Conservation (phyloP, 495 filamentous ascomycete genomes). For the Neurospora tetraspora region DNA sequence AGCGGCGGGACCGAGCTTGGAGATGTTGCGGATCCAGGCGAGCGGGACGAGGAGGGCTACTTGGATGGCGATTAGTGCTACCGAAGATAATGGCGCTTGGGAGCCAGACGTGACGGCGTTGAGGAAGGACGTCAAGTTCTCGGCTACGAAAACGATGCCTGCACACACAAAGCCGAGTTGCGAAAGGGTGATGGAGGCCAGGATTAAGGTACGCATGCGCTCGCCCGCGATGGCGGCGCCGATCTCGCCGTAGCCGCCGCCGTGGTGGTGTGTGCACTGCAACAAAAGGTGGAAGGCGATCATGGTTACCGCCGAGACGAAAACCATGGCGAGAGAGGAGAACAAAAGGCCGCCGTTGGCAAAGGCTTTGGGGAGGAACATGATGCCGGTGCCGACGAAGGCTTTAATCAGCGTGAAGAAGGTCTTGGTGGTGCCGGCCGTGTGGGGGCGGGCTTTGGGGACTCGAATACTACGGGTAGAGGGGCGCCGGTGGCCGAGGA, state of each 20-base stretch:
- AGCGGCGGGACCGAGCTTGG: conserved; percentile 50
- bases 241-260: conserved; percentile 54
- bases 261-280: conserved; percentile 39
- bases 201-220: conserved; percentile 41
- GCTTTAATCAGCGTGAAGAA: conserved; percentile 62
- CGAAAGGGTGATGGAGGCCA: conserved; percentile 51
- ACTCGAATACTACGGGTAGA: neutral
- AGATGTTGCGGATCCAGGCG: conserved; percentile 53
- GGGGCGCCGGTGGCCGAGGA: conserved; percentile 32
- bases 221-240: conserved; percentile 44
- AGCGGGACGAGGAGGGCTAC: conserved; percentile 47
- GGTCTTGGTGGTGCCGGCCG: conserved; percentile 49
- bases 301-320: conserved; percentile 44
- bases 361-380: conserved; percentile 61
- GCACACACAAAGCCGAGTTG: conserved; percentile 60
- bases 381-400: conserved; percentile 57
- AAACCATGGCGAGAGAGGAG: conserved; percentile 48
- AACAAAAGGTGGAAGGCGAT: conserved; percentile 56
- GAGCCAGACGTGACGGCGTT: conserved; percentile 36
- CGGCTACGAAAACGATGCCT: conserved; percentile 55
- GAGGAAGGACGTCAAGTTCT: conserved; percentile 50
- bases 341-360: conserved; percentile 59
- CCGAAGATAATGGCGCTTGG: conserved; percentile 27
- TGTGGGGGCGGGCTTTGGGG: conserved; percentile 5
- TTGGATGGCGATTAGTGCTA: conserved; percentile 45